These are phyloP conservation scores for Globisporangium sylvaticum DNA, from an alignment of 352 stramenopile species.

Conservation along the genomic window DNA sequence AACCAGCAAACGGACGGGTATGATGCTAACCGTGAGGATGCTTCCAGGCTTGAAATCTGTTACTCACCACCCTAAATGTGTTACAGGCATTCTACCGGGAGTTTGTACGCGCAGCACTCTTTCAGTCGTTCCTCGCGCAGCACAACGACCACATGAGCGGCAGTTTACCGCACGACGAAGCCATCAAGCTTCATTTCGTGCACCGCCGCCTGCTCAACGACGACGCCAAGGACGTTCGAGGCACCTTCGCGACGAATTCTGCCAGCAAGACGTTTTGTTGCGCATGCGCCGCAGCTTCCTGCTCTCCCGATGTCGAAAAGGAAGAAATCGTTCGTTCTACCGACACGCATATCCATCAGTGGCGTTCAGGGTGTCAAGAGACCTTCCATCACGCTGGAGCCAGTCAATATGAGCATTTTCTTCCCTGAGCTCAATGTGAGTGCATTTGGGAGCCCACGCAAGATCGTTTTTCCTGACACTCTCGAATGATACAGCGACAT, in stretches of 20 bases:
- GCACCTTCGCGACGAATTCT: slow-evolving; percentile 8
- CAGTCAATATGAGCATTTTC: slow-evolving; percentile 16
- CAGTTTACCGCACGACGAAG: slow-evolving; percentile 25
- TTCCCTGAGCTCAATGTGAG: slow-evolving; percentile 28
- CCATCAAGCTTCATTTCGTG: slow-evolving; percentile 37
- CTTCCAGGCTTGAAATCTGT: background rate
- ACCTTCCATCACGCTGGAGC: slow-evolving; percentile 6
- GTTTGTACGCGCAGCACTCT: slow-evolving; percentile 29
- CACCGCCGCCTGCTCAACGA: slow-evolving; percentile 25
- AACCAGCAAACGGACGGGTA: slow-evolving; percentile 25
- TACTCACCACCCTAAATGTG: background rate
- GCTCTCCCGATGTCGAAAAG: background rate
- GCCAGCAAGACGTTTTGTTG: slow-evolving; percentile 44
- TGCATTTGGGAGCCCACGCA: slow-evolving; percentile 24
- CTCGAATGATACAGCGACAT: slow-evolving; percentile 23
- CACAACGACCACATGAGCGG: slow-evolving; percentile 33
- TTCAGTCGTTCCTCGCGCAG: slow-evolving; percentile 37
- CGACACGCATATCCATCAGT: background rate
- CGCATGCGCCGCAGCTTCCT: slow-evolving; percentile 21
- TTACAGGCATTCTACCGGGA: slow-evolving; percentile 29
- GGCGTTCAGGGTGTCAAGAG: background rate
- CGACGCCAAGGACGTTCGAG: slow-evolving; percentile 4
- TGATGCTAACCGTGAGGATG: background rate
- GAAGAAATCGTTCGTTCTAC: slow-evolving; percentile 15
- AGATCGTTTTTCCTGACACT: slow-evolving; percentile 29